These are phyloP conservation scores for Abrus precatorius DNA, from an alignment of 306 rosid species.

Conservation along the genomic window DNA sequence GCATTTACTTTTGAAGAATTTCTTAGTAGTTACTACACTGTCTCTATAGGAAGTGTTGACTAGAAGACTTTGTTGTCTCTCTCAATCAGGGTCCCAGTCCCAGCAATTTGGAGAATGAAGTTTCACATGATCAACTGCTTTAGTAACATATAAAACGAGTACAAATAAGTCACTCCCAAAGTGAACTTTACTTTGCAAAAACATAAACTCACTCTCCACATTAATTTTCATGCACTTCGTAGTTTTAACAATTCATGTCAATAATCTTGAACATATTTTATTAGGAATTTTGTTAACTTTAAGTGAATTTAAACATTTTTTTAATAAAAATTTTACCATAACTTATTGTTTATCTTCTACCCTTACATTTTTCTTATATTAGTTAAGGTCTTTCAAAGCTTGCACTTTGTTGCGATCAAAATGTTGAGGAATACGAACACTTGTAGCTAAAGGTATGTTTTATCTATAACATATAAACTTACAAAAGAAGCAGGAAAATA, in stretches of 20 bases:
- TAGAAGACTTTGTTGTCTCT: background rate
- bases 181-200: background rate
- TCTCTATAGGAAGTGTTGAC: background rate
- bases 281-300: too few species aligned
- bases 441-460: background rate
- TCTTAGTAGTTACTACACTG: constrained; percentile 21
- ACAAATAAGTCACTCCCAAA: too few species aligned
- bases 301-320: too few species aligned
- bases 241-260: too few species aligned
- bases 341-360: too few species aligned
- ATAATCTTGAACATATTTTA: too few species aligned
- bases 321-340: too few species aligned
- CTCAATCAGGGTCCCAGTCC: background rate
- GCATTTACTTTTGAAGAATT: background rate
- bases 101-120: background rate
- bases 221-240: background rate
- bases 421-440: background rate
- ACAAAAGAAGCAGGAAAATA: too few species aligned
- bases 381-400: background rate
- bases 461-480: too few species aligned
- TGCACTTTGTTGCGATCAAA: background rate
- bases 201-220: background rate
- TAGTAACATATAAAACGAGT: too few species aligned
- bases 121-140: background rate
- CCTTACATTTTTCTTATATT: background rate